These are phyloP conservation scores for Fusarium continuum DNA, from an alignment of 2,329 filamentous ascomycete species.

Conservation along the genomic window DNA sequence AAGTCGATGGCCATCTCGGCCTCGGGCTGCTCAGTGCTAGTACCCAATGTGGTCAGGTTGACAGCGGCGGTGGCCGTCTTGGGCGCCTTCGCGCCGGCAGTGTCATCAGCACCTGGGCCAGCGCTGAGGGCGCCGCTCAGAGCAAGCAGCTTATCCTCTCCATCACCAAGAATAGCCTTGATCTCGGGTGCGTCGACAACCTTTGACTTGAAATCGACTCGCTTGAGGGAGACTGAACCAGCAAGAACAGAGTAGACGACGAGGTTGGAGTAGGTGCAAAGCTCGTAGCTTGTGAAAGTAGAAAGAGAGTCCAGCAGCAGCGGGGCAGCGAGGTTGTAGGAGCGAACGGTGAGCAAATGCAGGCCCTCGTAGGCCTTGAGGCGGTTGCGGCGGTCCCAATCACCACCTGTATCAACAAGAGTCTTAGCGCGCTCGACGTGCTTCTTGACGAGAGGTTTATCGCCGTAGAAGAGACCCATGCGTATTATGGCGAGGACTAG, in stretches of 20 bases:
- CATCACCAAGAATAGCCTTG: constrained; percentile 92
- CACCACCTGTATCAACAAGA: constrained; percentile 92
- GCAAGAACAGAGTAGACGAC: constrained; percentile 96
- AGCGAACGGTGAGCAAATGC: constrained; percentile 89
- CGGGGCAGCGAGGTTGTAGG: constrained; percentile 88
- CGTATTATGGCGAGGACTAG: constrained; percentile 96
- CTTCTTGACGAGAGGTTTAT: constrained; percentile 92
- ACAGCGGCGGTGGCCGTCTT: constrained; percentile 72
- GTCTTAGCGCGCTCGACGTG: constrained; percentile 88
- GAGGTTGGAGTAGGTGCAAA: constrained; percentile 94
- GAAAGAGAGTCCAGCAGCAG: constrained; percentile 96
- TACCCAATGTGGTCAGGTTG: constrained; percentile 86
- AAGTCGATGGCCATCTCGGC: constrained; percentile 88
- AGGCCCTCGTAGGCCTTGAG: constrained; percentile 98
- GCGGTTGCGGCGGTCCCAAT: constrained; percentile 98
- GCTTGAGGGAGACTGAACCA: constrained; percentile 92
- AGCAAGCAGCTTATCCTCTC: constrained; percentile 86
- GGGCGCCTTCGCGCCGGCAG: constrained; percentile 68
- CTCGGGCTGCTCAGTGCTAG: constrained; percentile 76
- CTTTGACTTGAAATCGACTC: constrained; percentile 98
- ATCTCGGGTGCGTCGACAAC: constrained; percentile 98
- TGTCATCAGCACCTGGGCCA: constrained; percentile 82
- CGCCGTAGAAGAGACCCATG: constrained; percentile 94
- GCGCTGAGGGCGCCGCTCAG: constrained; percentile 82
- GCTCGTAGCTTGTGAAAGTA: constrained; percentile 97